Conservation (phyloP, 139 green algal species). For the Auxenochlorella pyrenoidosa region DNA sequence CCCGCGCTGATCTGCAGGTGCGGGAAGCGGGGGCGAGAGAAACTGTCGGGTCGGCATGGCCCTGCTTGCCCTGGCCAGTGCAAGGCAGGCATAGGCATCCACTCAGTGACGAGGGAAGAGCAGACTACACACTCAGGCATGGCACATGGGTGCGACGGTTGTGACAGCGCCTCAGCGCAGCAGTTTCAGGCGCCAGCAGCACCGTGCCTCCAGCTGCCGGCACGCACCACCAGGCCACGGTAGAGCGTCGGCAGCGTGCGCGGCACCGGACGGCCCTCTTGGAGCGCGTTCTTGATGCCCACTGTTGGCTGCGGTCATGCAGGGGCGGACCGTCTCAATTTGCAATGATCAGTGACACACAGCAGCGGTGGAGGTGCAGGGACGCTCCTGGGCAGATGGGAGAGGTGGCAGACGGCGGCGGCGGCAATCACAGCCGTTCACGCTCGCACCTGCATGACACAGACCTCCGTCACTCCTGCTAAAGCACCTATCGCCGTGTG, state of each 20-base stretch:
- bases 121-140: background rate
- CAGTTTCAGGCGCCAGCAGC: background rate
- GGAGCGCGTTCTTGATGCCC: constrained; percentile 91
- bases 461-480: constrained; percentile 75
- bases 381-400: too few relatives aligned
- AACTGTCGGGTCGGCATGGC: background rate
- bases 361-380: background rate
- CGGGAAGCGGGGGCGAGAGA: background rate
- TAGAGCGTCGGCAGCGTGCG: constrained; percentile 72
- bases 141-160: background rate
- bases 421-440: background rate
- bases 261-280: constrained; percentile 80
- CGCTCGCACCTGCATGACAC: constrained; percentile 62
- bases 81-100: background rate
- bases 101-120: background rate
- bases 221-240: constrained; percentile 76
- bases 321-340: background rate
- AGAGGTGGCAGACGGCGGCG: background rate
- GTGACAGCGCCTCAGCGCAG: too few relatives aligned
- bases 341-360: too few relatives aligned
- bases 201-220: background rate
- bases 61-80: too few relatives aligned
- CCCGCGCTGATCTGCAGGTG: constrained; percentile 79
- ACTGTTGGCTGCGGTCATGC: constrained; percentile 74
- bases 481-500: constrained; percentile 85